Evolutionary conservation across 805 yeast genomes (phyloP), one percentile per base, ranked within the genome.

Genomic region (Wickerhamiella kurtzmanii): DNA sequence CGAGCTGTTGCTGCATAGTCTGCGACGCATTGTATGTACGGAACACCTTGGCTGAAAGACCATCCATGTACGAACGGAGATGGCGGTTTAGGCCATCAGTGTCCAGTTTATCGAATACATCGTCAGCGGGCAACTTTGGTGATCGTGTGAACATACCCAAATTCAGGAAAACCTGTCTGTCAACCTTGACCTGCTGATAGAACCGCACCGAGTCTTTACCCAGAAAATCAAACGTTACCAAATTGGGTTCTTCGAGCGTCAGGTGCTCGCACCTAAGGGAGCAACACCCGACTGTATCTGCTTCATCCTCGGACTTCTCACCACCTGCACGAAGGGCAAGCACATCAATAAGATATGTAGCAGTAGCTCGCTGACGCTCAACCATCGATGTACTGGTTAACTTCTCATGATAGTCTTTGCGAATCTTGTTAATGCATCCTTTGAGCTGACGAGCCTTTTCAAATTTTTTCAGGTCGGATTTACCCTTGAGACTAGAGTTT

Each of bases 291-390:
- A 89, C 97, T 1, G 97, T 89, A 62, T 89, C 97, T 2, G 97
- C 97, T 61, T 88, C 96, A 55, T 89, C 97, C 2, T 89, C 97
- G 9, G 89, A 82, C 63, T 89, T 89, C 64, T 89, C 96, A 57
- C 96, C 96, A 62, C 96, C 96, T 1, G 96, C 96, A 80, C 97
- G 83, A 53, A 89, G 72, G 0, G 97, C 97, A 59, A 89, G 80
- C 2, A 81, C 78, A 67, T 89, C 97, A 59, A 89, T 88, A 43
- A 89, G 72, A 64, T 89, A 89, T 43, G 89, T 85, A 2, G 96
- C 96, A 1, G 92, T 85, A 4, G 96, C 96, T 58, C 87, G 75
- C 66, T 89, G 97, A 52, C 97, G 74, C 46, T 82, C 85, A 44
- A 77, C 73, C 95, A 85, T 89, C 35, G 81, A 62, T 52, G 75